Conservation (phyloP, 345 rosid species). For the Arabis hirsuta region DNA sequence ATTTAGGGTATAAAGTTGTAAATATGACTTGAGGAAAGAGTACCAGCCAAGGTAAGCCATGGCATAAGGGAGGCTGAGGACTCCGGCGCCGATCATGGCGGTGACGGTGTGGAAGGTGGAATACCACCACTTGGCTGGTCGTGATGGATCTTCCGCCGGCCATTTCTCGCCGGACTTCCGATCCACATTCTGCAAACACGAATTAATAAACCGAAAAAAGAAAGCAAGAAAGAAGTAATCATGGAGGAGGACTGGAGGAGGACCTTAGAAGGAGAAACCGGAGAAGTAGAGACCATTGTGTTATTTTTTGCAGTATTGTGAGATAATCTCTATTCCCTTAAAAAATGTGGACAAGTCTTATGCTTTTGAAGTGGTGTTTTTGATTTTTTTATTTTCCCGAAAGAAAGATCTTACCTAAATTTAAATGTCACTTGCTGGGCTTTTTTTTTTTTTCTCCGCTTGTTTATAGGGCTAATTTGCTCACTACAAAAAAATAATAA, state of each 20-base stretch:
- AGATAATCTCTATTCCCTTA: slow-evolving; percentile 19
- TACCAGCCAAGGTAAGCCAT: slow-evolving; percentile 98
- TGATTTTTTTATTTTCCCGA: slow-evolving; percentile 4
- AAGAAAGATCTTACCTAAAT: slow-evolving; percentile 29
- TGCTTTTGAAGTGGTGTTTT: slow-evolving; percentile 27
- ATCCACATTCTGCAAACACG: slow-evolving; percentile 53
- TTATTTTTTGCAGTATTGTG: slow-evolving; percentile 23
- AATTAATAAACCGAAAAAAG: background rate
- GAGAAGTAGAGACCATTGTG: slow-evolving; percentile 65
- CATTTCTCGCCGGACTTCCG: slow-evolving; percentile 54
- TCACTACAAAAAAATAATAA: too few species aligned
- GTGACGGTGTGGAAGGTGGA: slow-evolving; percentile 92
- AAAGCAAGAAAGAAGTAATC: background rate
- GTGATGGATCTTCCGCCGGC: slow-evolving; percentile 57
- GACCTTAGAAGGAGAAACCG: slow-evolving; percentile 58
- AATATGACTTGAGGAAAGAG: background rate
- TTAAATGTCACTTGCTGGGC: slow-evolving; percentile 26
- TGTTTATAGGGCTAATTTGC: background rate
- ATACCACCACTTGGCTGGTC: slow-evolving; percentile 97
- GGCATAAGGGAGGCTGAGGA: slow-evolving; percentile 93
- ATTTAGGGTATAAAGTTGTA: slow-evolving; percentile 3
- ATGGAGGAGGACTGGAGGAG: background rate
- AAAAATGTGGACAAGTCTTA: slow-evolving; percentile 23
- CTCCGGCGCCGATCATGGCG: slow-evolving; percentile 99
- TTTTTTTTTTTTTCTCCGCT: slow-evolving; percentile 7